Base-by-base conservation (phyloP, 169 alveolate species). In the Cryptosporidium meleagridis region DNA sequence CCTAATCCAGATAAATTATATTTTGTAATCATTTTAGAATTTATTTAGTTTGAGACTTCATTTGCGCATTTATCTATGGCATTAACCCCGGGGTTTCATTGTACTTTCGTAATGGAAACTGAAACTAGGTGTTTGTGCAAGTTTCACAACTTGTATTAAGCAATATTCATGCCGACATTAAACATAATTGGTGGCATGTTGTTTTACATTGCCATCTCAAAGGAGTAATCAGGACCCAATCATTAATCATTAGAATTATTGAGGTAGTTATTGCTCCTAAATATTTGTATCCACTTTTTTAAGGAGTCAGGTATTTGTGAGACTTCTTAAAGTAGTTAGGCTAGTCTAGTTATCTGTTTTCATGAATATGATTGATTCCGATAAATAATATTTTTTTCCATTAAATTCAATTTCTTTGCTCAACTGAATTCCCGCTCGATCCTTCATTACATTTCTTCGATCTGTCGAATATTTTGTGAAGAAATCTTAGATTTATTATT, bases 221-320 rank as follows among this genome's bases (percentile, higher is more conserved):
- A 39, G 72, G 72, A 65, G 33, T 31, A 65, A 31, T 65, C 72
- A 65, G 72, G 72, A 29, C 72, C 72, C 72, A 65, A 31, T 65
- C 12, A 65, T 65, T 65, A 18, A 35, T 14, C 7, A 65, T 33
- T 37, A 5, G 26, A 35, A 18, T 65, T 12, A 37, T 65, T 65
- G 72, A 21, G 72, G 72, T 65, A 65, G 72, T 65, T 65, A 35
- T 65, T 33, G 8, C 33, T 65, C 72, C 72, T 39, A 65, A 65
- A 65, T 31, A 21, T 7, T 33, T 65, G 0, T 65, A 8, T 39
- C 7, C 52, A 7, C 33, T 55, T 21, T 3, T 65, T 55, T 55
- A n/a, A 26, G 67, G 0, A 4, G 3, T 16, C 2, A 14, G 8
- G 4, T 37, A 21, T 3, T n/a, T 3, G 23, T 8, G 26, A 4